These are phyloP conservation scores for Ettlia oleoabundans DNA, from an alignment of 139 green algal species.

Conservation along the genomic window DNA sequence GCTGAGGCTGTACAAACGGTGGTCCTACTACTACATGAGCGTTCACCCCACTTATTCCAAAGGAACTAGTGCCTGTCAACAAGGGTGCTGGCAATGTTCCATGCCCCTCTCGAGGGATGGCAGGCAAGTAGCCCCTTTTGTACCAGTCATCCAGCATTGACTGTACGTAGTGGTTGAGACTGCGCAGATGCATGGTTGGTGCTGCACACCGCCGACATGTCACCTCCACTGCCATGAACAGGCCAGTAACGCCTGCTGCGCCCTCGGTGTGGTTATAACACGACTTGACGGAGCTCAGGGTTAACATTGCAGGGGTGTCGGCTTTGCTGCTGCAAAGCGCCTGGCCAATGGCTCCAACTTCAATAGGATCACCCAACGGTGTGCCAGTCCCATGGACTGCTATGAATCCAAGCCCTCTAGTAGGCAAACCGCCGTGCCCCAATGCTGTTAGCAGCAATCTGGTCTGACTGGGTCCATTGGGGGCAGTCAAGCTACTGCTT, in stretches of 20 bases:
- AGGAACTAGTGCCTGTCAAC: constrained; percentile 50
- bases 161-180: constrained; percentile 67
- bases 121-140: not conserved
- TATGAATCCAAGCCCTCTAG: constrained; percentile 26
- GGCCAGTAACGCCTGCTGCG: constrained; percentile 63
- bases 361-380: constrained; percentile 87
- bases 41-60: constrained; percentile 64
- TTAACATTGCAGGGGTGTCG: not conserved
- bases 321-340: not conserved
- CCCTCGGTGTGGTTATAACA: constrained; percentile 63
- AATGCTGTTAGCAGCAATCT: constrained; percentile 50
- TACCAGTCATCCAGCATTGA: not conserved
- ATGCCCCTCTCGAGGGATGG: not conserved
- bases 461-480: constrained; percentile 60
- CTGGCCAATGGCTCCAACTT: constrained; percentile 36
- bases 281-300: constrained; percentile 49
- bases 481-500: constrained; percentile 57
- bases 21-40: constrained; percentile 40
- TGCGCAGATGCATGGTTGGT: constrained; percentile 64
- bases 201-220: not conserved
- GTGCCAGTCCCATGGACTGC: constrained; percentile 77
- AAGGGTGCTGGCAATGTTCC: not conserved
- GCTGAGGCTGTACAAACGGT: not conserved
- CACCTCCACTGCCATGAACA: constrained; percentile 53
- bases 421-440: not conserved